phyloP scores from a whole-genome alignment of 2,329 filamentous ascomycete species.

The Xylaria multiplex region DNA sequence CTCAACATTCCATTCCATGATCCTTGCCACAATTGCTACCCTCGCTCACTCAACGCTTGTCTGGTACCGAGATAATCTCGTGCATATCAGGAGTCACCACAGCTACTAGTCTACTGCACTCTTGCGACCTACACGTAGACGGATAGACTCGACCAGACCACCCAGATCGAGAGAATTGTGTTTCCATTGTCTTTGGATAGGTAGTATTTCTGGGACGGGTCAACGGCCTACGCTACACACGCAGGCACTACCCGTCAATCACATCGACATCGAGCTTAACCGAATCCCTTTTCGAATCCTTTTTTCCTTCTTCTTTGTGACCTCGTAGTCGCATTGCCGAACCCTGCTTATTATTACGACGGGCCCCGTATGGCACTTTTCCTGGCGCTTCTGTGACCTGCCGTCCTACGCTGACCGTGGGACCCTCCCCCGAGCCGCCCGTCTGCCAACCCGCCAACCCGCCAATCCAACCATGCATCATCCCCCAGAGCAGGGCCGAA shows the following conservation, averaged over 20 bases:
- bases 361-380: slow-evolving; percentile 43
- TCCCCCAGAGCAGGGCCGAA: slow-evolving; percentile 45
- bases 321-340: slow-evolving; percentile 20
- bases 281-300: slow-evolving; percentile 3
- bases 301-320: neutral
- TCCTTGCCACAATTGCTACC: slow-evolving; percentile 20
- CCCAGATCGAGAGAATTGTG: slow-evolving; percentile 5
- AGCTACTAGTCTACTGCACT: neutral
- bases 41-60: slow-evolving; percentile 3
- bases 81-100: slow-evolving; percentile 14
- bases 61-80: slow-evolving; percentile 30
- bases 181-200: neutral
- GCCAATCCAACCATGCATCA: slow-evolving; percentile 44
- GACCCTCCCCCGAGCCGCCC: slow-evolving; percentile 32
- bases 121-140: neutral
- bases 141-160: slow-evolving; percentile 2
- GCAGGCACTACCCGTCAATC: neutral
- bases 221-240: neutral
- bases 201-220: neutral
- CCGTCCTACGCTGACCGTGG: slow-evolving; percentile 40
- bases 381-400: slow-evolving; percentile 30
- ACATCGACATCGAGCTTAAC: neutral
- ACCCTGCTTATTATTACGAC: slow-evolving; percentile 19
- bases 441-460: slow-evolving; percentile 27
- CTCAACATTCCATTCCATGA: slow-evolving; percentile 18